Evolutionary conservation across 2,329 filamentous ascomycete species (phyloP).

Genomic region (Cercospora sp.): DNA sequence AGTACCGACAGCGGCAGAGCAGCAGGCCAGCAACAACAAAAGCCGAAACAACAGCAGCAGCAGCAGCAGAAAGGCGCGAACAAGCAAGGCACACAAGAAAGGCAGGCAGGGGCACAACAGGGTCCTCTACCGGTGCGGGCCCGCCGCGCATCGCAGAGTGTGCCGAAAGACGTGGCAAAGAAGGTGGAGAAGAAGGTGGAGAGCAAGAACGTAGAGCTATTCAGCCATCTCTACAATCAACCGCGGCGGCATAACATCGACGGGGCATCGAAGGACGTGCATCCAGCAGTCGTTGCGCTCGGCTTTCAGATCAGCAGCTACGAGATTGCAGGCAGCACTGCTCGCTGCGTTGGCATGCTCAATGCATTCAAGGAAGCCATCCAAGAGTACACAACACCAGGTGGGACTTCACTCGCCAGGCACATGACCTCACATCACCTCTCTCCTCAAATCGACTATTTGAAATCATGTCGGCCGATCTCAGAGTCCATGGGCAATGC

Average conservation of each 20-base stretch:
- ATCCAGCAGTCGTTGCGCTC: constrained; percentile 79
- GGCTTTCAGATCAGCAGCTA: constrained; percentile 91
- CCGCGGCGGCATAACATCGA: constrained; percentile 66
- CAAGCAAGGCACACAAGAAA: constrained; percentile 38
- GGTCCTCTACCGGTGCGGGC: constrained; percentile 36
- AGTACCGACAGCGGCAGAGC: constrained; percentile 20
- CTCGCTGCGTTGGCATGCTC: constrained; percentile 82
- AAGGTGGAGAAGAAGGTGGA: constrained; percentile 53
- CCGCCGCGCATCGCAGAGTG: constrained; percentile 26
- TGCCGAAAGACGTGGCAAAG: constrained; percentile 44
- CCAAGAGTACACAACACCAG: constrained; percentile 85
- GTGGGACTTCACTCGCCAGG: constrained; percentile 78
- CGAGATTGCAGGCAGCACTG: constrained; percentile 83
- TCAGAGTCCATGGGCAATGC: constrained; percentile 97
- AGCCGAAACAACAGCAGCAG: constrained; percentile 24
- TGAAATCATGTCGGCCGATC: constrained; percentile 90
- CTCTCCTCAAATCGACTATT: constrained; percentile 91
- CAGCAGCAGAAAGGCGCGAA: constrained; percentile 38
- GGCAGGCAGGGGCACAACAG: constrained; percentile 27
- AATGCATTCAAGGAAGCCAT: constrained; percentile 92
- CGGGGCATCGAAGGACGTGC: constrained; percentile 69
- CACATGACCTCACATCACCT: constrained; percentile 90
- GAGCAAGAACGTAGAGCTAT: constrained; percentile 69
- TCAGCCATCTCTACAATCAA: constrained; percentile 68
- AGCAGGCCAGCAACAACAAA: constrained; percentile 24